phyloP scores from a whole-genome alignment of 345 rosid species.

The Orychophragmus violaceus region DNA sequence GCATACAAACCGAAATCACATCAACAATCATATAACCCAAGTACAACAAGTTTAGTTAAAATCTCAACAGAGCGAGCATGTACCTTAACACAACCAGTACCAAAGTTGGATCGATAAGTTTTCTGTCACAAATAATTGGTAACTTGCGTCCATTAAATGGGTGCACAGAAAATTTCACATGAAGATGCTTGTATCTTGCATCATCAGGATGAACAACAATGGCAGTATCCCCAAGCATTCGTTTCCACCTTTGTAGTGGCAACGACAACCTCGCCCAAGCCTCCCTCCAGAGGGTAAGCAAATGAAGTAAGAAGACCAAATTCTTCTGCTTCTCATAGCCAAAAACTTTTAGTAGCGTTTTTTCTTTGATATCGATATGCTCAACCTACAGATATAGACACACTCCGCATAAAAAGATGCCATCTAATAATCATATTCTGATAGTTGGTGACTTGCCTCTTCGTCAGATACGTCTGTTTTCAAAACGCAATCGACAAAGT shows the following conservation, averaged over 20 bases:
- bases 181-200: constrained; percentile 72
- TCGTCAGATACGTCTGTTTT: constrained; percentile 84
- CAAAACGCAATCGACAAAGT: constrained; percentile 25
- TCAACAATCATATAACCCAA: too few relatives aligned
- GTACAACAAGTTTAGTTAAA: too few relatives aligned
- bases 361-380: constrained; percentile 64
- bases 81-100: too few relatives aligned
- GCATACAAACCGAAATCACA: too few relatives aligned
- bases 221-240: constrained; percentile 97
- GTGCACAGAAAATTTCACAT: constrained; percentile 71
- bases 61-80: too few relatives aligned
- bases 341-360: constrained; percentile 56
- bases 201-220: too few relatives aligned
- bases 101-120: constrained; percentile 82
- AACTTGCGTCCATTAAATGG: constrained; percentile 89
- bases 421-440: background rate
- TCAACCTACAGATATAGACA: constrained; percentile 57
- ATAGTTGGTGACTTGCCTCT: constrained; percentile 48
- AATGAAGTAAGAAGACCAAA: constrained; percentile 89
- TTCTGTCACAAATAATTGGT: constrained; percentile 68
- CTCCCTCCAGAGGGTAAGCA: too few relatives aligned
- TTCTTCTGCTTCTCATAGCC: constrained; percentile 75
- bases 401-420: constrained; percentile 14
- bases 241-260: constrained; percentile 97
- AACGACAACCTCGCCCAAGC: too few relatives aligned